These are phyloP conservation scores for Cryptococcus sp. DNA, from an alignment of 1,284 basidiomycete genomes.

Conservation along the genomic window DNA sequence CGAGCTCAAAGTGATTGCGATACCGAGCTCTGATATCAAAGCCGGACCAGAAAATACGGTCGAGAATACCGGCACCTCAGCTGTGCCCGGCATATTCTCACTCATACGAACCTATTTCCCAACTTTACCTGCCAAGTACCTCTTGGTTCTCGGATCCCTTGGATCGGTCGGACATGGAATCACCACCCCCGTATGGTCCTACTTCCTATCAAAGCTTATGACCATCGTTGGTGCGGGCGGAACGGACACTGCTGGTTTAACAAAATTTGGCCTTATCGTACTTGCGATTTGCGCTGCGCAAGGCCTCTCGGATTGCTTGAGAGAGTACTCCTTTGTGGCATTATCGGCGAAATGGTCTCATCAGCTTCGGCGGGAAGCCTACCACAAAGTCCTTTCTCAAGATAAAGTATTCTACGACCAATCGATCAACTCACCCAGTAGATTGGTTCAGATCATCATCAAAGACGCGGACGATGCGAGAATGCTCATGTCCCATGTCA, in stretches of 20 bases:
- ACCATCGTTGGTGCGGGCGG: conserved; percentile 74
- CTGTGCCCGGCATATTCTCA: conserved; percentile 52
- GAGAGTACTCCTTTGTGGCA: conserved; percentile 75
- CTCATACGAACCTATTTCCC: conserved; percentile 67
- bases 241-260: conserved; percentile 61
- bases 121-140: conserved; percentile 70
- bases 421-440: conserved; percentile 63
- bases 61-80: background rate
- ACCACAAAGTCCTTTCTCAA: conserved; percentile 68
- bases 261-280: conserved; percentile 55
- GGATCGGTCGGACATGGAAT: conserved; percentile 70
- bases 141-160: conserved; percentile 68
- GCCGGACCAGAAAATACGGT: too few species aligned
- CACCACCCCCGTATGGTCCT: conserved; percentile 89
- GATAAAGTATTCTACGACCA: conserved; percentile 91
- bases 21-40: conserved; percentile 8
- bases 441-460: conserved; percentile 76
- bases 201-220: conserved; percentile 78
- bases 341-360: conserved; percentile 76
- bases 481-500: conserved; percentile 70
- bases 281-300: conserved; percentile 74
- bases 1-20: conserved; percentile 23
- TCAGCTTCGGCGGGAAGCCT: conserved; percentile 63
- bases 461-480: conserved; percentile 92
- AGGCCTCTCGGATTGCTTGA: conserved; percentile 69